Evolutionary conservation across 2,329 filamentous ascomycete species (phyloP).

Genomic region (Neopestalotiopsis clavispora): DNA sequence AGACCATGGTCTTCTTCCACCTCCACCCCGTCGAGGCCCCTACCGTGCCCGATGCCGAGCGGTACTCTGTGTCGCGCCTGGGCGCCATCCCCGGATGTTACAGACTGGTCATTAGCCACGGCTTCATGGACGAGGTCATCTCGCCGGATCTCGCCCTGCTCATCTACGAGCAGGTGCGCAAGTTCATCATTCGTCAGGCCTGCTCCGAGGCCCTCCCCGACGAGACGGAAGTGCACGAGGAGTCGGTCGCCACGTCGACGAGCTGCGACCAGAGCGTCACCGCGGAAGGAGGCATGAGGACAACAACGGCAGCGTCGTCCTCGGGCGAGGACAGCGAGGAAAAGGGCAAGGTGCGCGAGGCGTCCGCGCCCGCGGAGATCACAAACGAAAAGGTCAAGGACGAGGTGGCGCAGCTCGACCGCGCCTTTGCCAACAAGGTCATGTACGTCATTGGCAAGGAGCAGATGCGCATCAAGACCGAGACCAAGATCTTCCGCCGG

Average conservation of each 20-base stretch:
- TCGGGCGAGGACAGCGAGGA: constrained; percentile 10
- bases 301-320: constrained; percentile 3
- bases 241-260: constrained; percentile 20
- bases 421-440: constrained; percentile 52
- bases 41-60: constrained; percentile 52
- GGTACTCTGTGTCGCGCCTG: constrained; percentile 51
- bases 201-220: constrained; percentile 19
- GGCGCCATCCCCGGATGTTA: constrained; percentile 66
- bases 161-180: constrained; percentile 63
- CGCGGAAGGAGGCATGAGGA: constrained; percentile 16
- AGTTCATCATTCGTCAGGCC: constrained; percentile 48
- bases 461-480: constrained; percentile 55
- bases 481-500: constrained; percentile 47
- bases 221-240: constrained; percentile 18
- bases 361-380: constrained; percentile 25
- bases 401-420: constrained; percentile 50
- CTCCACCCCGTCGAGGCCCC: constrained; percentile 67
- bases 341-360: constrained; percentile 16
- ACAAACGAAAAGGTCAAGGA: constrained; percentile 31
- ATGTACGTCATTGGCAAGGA: constrained; percentile 67
- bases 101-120: constrained; percentile 71
- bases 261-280: constrained; percentile 18
- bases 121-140: constrained; percentile 75
- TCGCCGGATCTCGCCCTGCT: constrained; percentile 65
- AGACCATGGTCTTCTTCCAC: constrained; percentile 77